phyloP scores from a whole-genome alignment of 2,329 filamentous ascomycete species.

The Fusarium coicis region DNA sequence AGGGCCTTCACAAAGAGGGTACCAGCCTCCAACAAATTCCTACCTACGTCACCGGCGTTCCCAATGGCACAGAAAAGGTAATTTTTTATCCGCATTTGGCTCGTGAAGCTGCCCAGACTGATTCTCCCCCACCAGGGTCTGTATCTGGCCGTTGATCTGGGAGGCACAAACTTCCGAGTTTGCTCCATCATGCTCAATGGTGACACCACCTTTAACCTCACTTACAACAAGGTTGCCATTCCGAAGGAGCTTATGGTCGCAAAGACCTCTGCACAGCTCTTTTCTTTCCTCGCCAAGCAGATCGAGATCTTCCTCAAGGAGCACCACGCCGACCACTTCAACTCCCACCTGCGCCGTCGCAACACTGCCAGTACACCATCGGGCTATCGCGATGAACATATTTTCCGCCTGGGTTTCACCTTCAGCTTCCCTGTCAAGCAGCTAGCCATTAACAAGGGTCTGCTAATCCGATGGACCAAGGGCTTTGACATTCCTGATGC shows the following conservation, averaged over 20 bases:
- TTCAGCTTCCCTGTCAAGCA: conserved; percentile 98
- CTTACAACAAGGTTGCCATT: conserved; percentile 91
- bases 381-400: conserved; percentile 75
- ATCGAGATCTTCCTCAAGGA: conserved; percentile 88
- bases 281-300: conserved; percentile 91
- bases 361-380: conserved; percentile 67
- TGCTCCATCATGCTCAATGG: conserved; percentile 95
- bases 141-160: conserved; percentile 97
- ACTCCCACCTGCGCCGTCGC: conserved; percentile 73
- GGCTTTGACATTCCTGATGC: conserved; percentile 97
- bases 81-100: conserved; percentile 16
- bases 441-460: conserved; percentile 93
- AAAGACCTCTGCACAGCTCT: conserved; percentile 86
- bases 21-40: conserved; percentile 94
- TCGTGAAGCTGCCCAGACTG: conserved; percentile 8
- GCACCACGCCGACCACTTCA: conserved; percentile 90
- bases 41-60: conserved; percentile 94
- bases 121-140: conserved; percentile 71
- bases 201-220: conserved; percentile 93
- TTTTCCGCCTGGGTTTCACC: conserved; percentile 97
- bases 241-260: conserved; percentile 91
- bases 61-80: conserved; percentile 98
- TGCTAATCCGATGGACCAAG: conserved; percentile 97
- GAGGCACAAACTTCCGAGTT: conserved; percentile 97
- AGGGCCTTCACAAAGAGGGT: conserved; percentile 82